Conservation (phyloP, 805 yeast species). For the Brettanomyces custersianus region DNA sequence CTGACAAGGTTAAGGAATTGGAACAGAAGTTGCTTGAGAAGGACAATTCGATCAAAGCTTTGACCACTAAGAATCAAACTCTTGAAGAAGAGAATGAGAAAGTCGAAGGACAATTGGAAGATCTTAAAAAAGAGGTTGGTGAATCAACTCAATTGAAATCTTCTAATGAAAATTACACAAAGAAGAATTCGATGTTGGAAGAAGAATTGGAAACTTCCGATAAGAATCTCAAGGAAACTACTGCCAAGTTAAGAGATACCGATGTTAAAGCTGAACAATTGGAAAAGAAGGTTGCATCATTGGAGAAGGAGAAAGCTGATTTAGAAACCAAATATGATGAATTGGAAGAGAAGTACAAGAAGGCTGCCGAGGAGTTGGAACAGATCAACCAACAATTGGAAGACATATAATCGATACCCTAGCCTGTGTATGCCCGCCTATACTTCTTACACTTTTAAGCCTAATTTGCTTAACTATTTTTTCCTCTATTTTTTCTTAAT, state of each 20-base stretch:
- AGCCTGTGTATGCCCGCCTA: too few species aligned
- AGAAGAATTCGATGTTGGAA: conserved; percentile 83
- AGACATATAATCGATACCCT: conserved; percentile 42
- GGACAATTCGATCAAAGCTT: conserved; percentile 90
- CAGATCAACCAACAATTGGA: conserved; percentile 96
- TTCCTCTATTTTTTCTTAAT: conserved; percentile 11
- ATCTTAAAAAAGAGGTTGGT: conserved; percentile 79
- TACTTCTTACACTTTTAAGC: conserved; percentile 1
- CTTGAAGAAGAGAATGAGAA: conserved; percentile 69
- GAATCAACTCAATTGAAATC: conserved; percentile 84
- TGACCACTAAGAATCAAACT: conserved; percentile 84
- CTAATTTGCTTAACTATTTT: conserved; percentile 10
- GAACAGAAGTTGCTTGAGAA: conserved; percentile 89
- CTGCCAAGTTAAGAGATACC: conserved; percentile 88
- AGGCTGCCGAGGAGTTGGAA: conserved; percentile 89
- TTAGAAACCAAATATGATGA: conserved; percentile 90
- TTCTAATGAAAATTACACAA: conserved; percentile 82
- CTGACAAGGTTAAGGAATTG: conserved; percentile 71
- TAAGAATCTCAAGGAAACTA: conserved; percentile 83
- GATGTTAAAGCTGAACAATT: conserved; percentile 94
- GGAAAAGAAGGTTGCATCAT: conserved; percentile 86
- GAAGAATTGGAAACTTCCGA: conserved; percentile 88
- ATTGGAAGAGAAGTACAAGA: conserved; percentile 67
- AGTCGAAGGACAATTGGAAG: conserved; percentile 63
- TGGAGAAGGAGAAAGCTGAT: conserved; percentile 87